Conservation (phyloP, 768 basidiomycete genomes). For the Brasilioporus rufonigricans region DNA sequence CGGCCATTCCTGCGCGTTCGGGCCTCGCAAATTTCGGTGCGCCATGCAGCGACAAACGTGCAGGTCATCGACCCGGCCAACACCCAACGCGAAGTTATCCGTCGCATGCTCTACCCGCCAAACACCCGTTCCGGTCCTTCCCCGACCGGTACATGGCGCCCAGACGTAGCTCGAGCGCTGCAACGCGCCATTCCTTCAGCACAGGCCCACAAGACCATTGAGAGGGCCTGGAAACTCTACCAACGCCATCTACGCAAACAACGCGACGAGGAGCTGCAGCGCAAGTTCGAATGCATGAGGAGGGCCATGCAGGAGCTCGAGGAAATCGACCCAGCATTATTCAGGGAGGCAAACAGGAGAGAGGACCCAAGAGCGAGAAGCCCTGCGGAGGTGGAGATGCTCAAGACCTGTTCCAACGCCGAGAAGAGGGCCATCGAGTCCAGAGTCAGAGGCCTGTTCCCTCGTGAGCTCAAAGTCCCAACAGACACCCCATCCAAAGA, state of each 20-base stretch:
- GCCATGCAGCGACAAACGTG: constrained; percentile 39
- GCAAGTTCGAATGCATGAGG: constrained; percentile 82
- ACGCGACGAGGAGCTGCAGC: constrained; percentile 62
- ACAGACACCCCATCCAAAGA: constrained; percentile 78
- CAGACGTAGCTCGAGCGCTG: constrained; percentile 72
- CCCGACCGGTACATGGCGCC: constrained; percentile 83
- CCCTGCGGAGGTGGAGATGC: constrained; percentile 51
- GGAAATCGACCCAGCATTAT: constrained; percentile 47
- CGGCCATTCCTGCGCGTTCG: constrained; percentile 32
- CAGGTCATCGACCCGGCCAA: constrained; percentile 39
- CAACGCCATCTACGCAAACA: constrained; percentile 69
- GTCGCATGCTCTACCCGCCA: constrained; percentile 76
- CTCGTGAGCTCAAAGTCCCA: constrained; percentile 82
- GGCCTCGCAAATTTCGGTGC: constrained; percentile 35
- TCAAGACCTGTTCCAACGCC: constrained; percentile 60
- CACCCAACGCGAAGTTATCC: constrained; percentile 69
- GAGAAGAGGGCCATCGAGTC: constrained; percentile 75
- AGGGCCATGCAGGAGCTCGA: constrained; percentile 82
- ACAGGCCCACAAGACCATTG: constrained; percentile 90
- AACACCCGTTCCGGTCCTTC: constrained; percentile 68
- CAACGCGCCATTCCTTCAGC: constrained; percentile 83
- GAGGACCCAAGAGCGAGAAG: constrained; percentile 72
- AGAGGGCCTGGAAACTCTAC: constrained; percentile 86
- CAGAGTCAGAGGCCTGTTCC: constrained; percentile 78
- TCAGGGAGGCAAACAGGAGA: constrained; percentile 67